Base-by-base conservation (phyloP, 371 early-diverging fungal species). In the Choanephora cucurbitarum region DNA sequence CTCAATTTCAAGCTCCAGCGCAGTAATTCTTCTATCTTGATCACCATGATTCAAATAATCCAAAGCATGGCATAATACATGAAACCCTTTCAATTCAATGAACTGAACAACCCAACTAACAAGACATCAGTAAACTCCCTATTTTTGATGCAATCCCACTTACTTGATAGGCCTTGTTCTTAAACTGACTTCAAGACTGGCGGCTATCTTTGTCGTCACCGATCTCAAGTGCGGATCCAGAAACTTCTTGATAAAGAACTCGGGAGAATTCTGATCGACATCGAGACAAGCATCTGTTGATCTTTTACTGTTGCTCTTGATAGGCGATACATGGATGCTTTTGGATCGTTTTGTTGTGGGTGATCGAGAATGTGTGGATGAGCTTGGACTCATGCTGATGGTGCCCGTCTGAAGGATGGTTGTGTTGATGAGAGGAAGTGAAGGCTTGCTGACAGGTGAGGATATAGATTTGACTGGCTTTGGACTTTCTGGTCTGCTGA, bases 1-100 rank as follows among this genome's bases (percentile, higher is more conserved):
- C 66, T 88, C 91, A 32, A 82, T 63, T 64, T 92, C 92, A 57
- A 88, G 72, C 42, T 84, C 80, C 6, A 88, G 61, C 51, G 85
- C 86, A 17, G 69, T 66, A 19, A 82, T 84, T 48, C 72, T 70
- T 58, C 90, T 77, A 55, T 59, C 43, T 17, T 52, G 40, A 2
- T 55, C 44, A 24, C 10, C 58, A 21, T 71, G 72, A 41, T 77
- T 86, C 17, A 89, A 53, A 21, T 69, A 76, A 13, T 75, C 77
- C 31, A 89, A 67, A 18, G 77, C 77, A 45, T 81, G 79, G 0
- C 81, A 75, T 23, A 90, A 65, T 19, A 83, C 81, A 48, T 85
- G 81, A 14, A 86, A 64, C 0, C 90, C 90, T 59, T 85, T 83
- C 13, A 83, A 70, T 49, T 87, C 79, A 32, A 90, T 81, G 67